A percentile compares a stretch with the other conserved stretches of the same genome.
Evolutionary conservation across 495 filamentous ascomycete species (phyloP).

Genomic region (Talaromyces trachyspermus): DNA sequence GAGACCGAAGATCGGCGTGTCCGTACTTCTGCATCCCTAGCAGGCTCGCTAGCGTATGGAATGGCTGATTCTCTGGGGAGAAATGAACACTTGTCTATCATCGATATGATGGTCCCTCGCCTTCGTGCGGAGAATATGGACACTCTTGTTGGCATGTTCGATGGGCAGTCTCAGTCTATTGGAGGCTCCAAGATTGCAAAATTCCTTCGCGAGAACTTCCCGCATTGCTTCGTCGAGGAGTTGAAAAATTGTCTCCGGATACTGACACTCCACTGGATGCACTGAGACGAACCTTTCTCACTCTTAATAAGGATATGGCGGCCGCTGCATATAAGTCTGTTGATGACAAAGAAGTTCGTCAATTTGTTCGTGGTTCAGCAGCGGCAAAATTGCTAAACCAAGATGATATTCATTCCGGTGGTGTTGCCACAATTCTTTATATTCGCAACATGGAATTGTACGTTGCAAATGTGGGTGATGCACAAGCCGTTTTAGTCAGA

Average conservation of each 20-base stretch:
- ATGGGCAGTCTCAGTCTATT: constrained; percentile 76
- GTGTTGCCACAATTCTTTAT: constrained; percentile 87
- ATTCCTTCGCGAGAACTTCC: constrained; percentile 91
- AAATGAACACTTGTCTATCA: constrained; percentile 92
- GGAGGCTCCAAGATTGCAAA: constrained; percentile 94
- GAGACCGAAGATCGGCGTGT: constrained; percentile 93
- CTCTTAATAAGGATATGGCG: constrained; percentile 89
- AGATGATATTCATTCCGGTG: constrained; percentile 82
- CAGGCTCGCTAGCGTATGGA: constrained; percentile 82
- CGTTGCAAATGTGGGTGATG: constrained; percentile 92
- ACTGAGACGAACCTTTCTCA: constrained; percentile 75
- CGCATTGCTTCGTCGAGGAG: constrained; percentile 73
- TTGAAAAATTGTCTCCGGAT: constrained; percentile 51
- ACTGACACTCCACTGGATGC: constrained; percentile 74
- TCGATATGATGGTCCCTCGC: constrained; percentile 91
- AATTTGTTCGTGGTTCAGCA: constrained; percentile 60
- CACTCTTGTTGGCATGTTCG: constrained; percentile 87
- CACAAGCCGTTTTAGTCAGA: constrained; percentile 87
- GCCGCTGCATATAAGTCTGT: constrained; percentile 75
- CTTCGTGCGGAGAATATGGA: constrained; percentile 89
- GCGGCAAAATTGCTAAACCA: constrained; percentile 67
- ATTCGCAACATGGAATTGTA: constrained; percentile 83
- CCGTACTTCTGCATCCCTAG: constrained; percentile 85
- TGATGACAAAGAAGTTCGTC: constrained; percentile 57
- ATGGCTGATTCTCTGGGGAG: constrained; percentile 96